Percentiles rank a stretch among this genome's conserved stretches.
phyloP scores from a whole-genome alignment of 805 yeast genomes.

The Hyphopichia homilentoma region DNA sequence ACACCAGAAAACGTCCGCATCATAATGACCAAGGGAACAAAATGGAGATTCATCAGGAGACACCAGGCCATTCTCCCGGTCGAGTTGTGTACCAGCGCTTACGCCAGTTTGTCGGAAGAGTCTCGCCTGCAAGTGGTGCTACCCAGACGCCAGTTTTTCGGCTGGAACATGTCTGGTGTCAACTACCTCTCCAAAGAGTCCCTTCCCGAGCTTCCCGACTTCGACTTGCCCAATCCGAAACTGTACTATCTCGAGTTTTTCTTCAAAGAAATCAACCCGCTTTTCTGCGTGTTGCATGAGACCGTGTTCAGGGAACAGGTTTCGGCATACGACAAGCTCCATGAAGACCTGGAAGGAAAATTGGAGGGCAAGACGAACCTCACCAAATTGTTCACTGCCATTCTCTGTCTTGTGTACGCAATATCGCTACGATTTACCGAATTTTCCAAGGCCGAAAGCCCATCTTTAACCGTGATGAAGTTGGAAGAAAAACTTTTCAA shows the following conservation, averaged over 20 bases:
- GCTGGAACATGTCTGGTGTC: slow-evolving; percentile 64
- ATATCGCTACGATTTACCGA: slow-evolving; percentile 51
- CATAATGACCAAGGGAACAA: slow-evolving; percentile 24
- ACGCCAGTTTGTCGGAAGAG: slow-evolving; percentile 28
- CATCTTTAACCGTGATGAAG: slow-evolving; percentile 20
- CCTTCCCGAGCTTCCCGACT: slow-evolving; percentile 31
- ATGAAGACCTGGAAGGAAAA: slow-evolving; percentile 7
- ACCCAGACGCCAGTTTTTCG: slow-evolving; percentile 60
- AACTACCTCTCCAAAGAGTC: slow-evolving; percentile 38
- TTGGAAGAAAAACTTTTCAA: slow-evolving; percentile 33
- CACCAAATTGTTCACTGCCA: slow-evolving; percentile 50
- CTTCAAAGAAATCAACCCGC: slow-evolving; percentile 49
- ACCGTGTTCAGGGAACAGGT: slow-evolving; percentile 50
- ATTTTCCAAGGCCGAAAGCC: slow-evolving; percentile 25
- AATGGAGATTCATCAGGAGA: slow-evolving; percentile 47
- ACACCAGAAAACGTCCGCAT: slow-evolving; percentile 15
- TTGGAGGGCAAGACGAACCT: slow-evolving; percentile 22
- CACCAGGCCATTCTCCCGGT: slow-evolving; percentile 41
- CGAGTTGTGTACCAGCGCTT: slow-evolving; percentile 34
- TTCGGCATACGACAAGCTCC: slow-evolving; percentile 22
- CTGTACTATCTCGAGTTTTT: slow-evolving; percentile 34
- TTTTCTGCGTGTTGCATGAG: slow-evolving; percentile 52
- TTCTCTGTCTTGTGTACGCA: slow-evolving; percentile 47
- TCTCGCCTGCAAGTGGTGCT: slow-evolving; percentile 30
- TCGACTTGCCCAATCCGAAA: slow-evolving; percentile 8